Base-by-base conservation (phyloP, 2,329 filamentous ascomycete species). In the Calonectria fujianensis region DNA sequence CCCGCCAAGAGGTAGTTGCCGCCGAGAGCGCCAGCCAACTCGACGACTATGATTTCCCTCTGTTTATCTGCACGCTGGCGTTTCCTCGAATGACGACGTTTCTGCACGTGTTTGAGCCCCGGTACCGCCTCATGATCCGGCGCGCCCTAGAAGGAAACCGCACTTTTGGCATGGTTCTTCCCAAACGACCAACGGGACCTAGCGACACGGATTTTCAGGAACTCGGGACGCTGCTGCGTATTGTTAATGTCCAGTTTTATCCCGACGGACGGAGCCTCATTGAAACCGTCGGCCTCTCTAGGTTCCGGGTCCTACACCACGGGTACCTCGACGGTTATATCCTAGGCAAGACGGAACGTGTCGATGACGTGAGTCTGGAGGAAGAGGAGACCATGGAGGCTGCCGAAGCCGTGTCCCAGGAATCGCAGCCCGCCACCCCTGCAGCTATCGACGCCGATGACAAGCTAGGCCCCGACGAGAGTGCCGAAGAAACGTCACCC, bases 81-180 rank as follows among this genome's bases (percentile, higher is more conserved):
- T 96, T 97, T 79, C 96, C 96, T 1, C 88, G 90, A 2, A 95
- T 96, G 91, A 95, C 94, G 0, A 96, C 95, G 0, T 97, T 97
- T 78, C 87, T 98, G 4, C 94, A 97, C 80, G 91, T 98, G n/a
- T 98, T 98, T 82, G 96, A 98, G 83, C 94, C 95, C n/a, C 91
- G 94, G 9, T 98, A 98, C 82, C 92, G 95, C 10, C 88, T 97
- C n/a, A 97, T 98, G 95, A 93, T 98, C 48, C 90, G 94, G 61
- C 91, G 95, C 45, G 94, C 92, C 0, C 87, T 97, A 69, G 93
- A 96, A 76, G 92, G 92, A 0, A 91, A 94, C 74, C 88, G 91
- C 18, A 94, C 92, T 31, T 98, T 98, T 81, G 96, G 96, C 31
- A 98, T 98, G 94, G 90, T 98, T 24, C 90, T 95, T 81, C 92